Evolutionary conservation across 495 filamentous ascomycete species (phyloP).

Genomic region (Aspergillus egyptiacus): DNA sequence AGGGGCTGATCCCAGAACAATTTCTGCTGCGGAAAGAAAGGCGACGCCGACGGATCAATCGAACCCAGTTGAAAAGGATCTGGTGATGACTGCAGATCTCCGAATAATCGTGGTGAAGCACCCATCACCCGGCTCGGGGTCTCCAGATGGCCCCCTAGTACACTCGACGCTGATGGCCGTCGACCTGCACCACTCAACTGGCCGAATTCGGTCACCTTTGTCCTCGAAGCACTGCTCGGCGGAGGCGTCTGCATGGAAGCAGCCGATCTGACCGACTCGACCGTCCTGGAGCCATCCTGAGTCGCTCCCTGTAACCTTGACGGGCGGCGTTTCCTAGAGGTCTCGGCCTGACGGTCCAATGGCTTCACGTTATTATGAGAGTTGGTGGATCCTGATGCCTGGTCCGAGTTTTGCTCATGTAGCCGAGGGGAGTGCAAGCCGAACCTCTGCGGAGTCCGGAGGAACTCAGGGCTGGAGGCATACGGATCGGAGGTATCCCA

Average conservation of each 20-base stretch:
- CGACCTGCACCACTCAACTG: constrained; percentile 19
- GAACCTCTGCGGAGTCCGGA: constrained; percentile 46
- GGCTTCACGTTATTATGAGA: constrained; percentile 45
- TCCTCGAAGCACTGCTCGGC: constrained; percentile 53
- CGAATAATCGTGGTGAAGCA: constrained; percentile 42
- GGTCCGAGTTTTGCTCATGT: constrained; percentile 18
- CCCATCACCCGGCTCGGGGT: constrained; percentile 42
- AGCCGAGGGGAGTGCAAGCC: constrained; percentile 26
- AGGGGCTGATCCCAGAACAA: constrained; percentile 70
- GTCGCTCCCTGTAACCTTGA: constrained; percentile 35
- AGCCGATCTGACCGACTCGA: constrained; percentile 43
- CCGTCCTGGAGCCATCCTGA: constrained; percentile 33
- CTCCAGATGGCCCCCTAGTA: constrained; percentile 29
- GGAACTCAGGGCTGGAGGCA: constrained; percentile 49
- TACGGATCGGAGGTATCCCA: constrained; percentile 50
- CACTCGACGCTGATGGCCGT: constrained; percentile 21
- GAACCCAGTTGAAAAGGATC: constrained; percentile 65
- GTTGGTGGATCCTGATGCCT: constrained; percentile 46
- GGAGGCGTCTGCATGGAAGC: constrained; percentile 63
- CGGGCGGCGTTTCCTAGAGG: constrained; percentile 33
- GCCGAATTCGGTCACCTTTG: constrained; percentile 37
- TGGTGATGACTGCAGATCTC: constrained; percentile 54
- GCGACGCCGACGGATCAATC: constrained; percentile 63
- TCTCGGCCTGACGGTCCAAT: constrained; percentile 37
- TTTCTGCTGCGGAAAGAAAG: constrained; percentile 58